Evolutionary conservation across 768 basidiomycete species (phyloP).

Genomic region (Mycena maculata): DNA sequence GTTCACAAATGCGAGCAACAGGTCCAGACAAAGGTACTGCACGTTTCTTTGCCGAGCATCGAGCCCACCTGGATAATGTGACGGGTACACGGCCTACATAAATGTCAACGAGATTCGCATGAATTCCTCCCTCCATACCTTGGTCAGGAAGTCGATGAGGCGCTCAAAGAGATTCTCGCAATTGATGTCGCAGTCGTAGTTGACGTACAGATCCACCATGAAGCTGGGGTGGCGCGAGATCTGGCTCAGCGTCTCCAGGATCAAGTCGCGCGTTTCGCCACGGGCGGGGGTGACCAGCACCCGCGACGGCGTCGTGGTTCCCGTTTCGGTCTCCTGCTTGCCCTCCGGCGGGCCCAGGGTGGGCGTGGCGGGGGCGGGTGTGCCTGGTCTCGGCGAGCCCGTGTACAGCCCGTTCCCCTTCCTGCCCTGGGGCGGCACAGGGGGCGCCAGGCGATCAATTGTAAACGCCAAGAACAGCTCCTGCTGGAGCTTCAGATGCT

Average conservation of each 20-base stretch:
- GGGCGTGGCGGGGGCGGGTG: conserved; percentile 60
- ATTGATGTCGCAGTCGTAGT: conserved; percentile 97
- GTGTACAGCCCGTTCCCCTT: conserved; percentile 51
- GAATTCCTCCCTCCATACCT: conserved; percentile 59
- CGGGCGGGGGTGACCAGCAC: conserved; percentile 79
- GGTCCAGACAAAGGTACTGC: conserved; percentile 90
- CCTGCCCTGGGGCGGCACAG: conserved; percentile 45
- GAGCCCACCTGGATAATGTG: conserved; percentile 65
- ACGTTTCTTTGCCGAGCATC: conserved; percentile 79
- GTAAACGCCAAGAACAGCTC: conserved; percentile 96
- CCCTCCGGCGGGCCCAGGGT: conserved; percentile 52
- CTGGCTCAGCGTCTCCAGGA: conserved; percentile 88
- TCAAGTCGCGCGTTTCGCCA: conserved; percentile 88
- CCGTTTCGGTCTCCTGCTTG: conserved; percentile 55
- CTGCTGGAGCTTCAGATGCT: conserved; percentile 91
- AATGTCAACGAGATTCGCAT: conserved; percentile 5
- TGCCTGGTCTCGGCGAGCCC: conserved; percentile 64
- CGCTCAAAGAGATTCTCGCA: conserved; percentile 97
- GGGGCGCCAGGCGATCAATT: conserved; percentile 87
- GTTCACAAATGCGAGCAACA: conserved; percentile 87
- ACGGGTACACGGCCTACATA: conserved; percentile 81
- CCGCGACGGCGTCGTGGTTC: conserved; percentile 62
- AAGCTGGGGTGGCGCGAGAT: conserved; percentile 87
- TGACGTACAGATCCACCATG: conserved; percentile 95
- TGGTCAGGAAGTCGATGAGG: conserved; percentile 87